phyloP scores from a whole-genome alignment of 1,284 basidiomycete species.

The Cutaneotrichosporon cavernicola region DNA sequence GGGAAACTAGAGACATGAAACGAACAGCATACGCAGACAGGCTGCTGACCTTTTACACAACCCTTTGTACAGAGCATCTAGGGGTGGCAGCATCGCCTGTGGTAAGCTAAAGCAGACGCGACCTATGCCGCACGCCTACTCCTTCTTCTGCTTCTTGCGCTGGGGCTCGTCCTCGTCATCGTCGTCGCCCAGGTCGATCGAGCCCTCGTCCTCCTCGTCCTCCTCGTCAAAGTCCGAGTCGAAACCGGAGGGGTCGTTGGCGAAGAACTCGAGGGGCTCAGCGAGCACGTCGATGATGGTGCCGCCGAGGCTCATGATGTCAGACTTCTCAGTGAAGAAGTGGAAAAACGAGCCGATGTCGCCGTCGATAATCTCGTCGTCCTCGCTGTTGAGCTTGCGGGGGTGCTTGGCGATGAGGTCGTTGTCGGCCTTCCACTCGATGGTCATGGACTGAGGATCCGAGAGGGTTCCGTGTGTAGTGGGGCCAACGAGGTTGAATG shows the following conservation, averaged over 20 bases:
- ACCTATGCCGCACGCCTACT: not conserved
- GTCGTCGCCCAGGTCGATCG: conserved; percentile 51
- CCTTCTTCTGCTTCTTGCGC: conserved; percentile 38
- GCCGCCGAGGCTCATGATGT: conserved; percentile 31
- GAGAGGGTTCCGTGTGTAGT: not conserved
- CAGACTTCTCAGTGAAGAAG: conserved; percentile 52
- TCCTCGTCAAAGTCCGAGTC: conserved; percentile 45
- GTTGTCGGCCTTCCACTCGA: conserved; percentile 57
- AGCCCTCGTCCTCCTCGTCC: conserved; percentile 43
- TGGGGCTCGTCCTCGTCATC: conserved; percentile 41
- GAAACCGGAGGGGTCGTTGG: conserved; percentile 34
- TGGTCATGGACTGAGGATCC: conserved; percentile 36
- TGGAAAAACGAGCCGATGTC: conserved; percentile 57
- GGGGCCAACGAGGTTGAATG: not conserved
- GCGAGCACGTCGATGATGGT: conserved; percentile 37
- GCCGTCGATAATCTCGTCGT: conserved; percentile 42
- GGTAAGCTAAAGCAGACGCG: too few relatives aligned
- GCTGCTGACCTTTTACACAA: not conserved
- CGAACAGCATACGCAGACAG: not conserved
- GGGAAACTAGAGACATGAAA: not conserved
- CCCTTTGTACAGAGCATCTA: not conserved
- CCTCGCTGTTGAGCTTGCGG: conserved; percentile 32
- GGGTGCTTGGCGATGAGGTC: conserved; percentile 55
- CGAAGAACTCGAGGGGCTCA: conserved; percentile 44
- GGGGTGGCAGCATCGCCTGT: not conserved